These are phyloP conservation scores for Schwanniomyces pseudopolymorphus DNA, from an alignment of 805 yeast species.

Conservation along the genomic window DNA sequence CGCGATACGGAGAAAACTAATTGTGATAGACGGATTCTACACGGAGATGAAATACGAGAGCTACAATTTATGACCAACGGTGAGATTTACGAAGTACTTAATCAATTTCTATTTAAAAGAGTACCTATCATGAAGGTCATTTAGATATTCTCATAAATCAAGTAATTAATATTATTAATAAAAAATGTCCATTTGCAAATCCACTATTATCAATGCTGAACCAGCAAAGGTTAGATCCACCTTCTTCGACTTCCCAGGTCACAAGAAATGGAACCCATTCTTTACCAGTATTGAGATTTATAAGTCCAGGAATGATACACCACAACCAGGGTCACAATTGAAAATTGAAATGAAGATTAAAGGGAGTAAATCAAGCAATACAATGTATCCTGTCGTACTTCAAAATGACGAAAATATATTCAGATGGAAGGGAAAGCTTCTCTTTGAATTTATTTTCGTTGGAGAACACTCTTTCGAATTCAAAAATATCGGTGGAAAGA, in stretches of 20 bases:
- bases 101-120: no score
- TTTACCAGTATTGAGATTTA: slow-evolving; percentile 5
- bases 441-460: slow-evolving; percentile 8
- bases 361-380: slow-evolving; percentile 1
- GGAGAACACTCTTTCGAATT: slow-evolving; percentile 12
- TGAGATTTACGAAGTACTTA: no score
- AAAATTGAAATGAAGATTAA: slow-evolving; percentile 9
- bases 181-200: neutral
- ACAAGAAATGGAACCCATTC: slow-evolving; percentile 14
- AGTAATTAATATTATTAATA: no score
- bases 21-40: neutral
- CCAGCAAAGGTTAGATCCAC: slow-evolving; percentile 6
- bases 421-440: slow-evolving; percentile 12
- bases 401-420: slow-evolving; percentile 3
- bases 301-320: neutral
- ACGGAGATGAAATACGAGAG: neutral
- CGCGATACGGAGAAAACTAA: neutral
- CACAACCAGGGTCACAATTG: slow-evolving; percentile 7
- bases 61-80: no score
- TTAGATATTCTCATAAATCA: no score
- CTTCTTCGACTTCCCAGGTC: slow-evolving; percentile 9
- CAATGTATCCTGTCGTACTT: slow-evolving; percentile 7
- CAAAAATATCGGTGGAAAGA: neutral
- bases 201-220: slow-evolving; percentile 10
- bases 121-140: no score